Conservation (phyloP, 108 stramenopile species). For the Cyclotella choctawhatcheeana region DNA sequence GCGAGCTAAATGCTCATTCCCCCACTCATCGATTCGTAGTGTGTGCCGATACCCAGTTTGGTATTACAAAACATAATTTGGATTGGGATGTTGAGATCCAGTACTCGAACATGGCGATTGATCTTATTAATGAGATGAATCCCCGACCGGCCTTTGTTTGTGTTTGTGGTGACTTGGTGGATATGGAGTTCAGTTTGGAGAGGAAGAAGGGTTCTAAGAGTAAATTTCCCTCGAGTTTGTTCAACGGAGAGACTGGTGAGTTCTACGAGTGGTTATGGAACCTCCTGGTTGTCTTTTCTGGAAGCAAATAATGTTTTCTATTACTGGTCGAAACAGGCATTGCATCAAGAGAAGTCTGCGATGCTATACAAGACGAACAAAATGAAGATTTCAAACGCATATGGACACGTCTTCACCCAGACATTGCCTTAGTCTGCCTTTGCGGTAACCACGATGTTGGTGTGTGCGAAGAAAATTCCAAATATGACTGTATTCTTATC, state of each 20-base stretch:
- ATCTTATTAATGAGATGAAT: constrained; percentile 58
- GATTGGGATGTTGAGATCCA: constrained; percentile 72
- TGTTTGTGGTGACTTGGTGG: constrained; percentile 76
- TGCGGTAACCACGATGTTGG: constrained; percentile 89
- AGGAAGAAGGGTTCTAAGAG: constrained; percentile 49
- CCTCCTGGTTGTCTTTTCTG: too few species aligned
- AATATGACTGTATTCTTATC: too few species aligned
- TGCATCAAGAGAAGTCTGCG: constrained; percentile 60
- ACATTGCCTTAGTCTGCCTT: constrained; percentile 81
- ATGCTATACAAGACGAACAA: constrained; percentile 68
- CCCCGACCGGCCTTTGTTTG: constrained; percentile 71
- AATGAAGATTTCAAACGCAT: constrained; percentile 60
- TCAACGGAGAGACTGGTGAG: constrained; percentile 18
- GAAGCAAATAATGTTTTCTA: too few species aligned
- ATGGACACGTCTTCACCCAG: constrained; percentile 59
- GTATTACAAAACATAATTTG: constrained; percentile 54
- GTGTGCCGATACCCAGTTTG: constrained; percentile 73
- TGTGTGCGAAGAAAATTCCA: too few species aligned
- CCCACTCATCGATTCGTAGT: constrained; percentile 59
- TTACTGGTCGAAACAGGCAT: constrained; percentile 1
- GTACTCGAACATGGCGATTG: constrained; percentile 56
- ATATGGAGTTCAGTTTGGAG: constrained; percentile 65
- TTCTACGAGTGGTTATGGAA: too few species aligned
- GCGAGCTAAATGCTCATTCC: constrained; percentile 23
- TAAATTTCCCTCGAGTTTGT: constrained; percentile 14